A percentile compares a stretch with the other conserved stretches of the same genome.
These are phyloP conservation scores for Jatropha podagrica DNA, from an alignment of 441 rosid species.

Conservation along the genomic window DNA sequence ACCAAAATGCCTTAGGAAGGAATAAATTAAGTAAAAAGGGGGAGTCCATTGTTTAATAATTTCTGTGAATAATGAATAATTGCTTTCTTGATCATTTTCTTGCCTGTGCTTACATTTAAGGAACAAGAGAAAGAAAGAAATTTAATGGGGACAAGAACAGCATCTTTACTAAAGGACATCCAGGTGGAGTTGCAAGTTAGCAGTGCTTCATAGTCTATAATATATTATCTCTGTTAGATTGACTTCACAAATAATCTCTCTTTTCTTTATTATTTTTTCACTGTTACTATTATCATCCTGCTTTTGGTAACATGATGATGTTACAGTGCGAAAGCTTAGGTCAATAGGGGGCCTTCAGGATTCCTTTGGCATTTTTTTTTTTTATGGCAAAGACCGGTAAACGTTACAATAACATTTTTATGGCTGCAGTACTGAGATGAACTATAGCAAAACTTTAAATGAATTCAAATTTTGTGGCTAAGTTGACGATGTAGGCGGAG, in stretches of 20 bases:
- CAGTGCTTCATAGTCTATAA: constrained; percentile 13
- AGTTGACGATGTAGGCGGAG: too few relatives aligned
- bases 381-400: too few relatives aligned
- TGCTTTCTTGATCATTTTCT: constrained; percentile 3
- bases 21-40: constrained; percentile 13
- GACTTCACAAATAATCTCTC: constrained; percentile 34
- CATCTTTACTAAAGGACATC: constrained; percentile 63
- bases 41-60: too few relatives aligned
- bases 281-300: neutral
- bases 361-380: too few relatives aligned
- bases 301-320: neutral
- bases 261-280: neutral
- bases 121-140: constrained; percentile 26
- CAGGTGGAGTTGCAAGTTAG: constrained; percentile 33
- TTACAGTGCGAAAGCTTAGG: neutral
- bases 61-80: constrained; percentile 2
- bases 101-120: constrained; percentile 29
- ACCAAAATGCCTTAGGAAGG: constrained; percentile 29
- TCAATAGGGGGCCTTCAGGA: too few relatives aligned
- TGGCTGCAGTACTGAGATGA: too few relatives aligned
- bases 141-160: constrained; percentile 30
- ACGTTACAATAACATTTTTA: too few relatives aligned
- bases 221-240: constrained; percentile 34
- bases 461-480: too few relatives aligned
- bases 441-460: too few relatives aligned